phyloP scores from a whole-genome alignment of 1,284 basidiomycete genomes.

The Microbotryomycetes sp. region DNA sequence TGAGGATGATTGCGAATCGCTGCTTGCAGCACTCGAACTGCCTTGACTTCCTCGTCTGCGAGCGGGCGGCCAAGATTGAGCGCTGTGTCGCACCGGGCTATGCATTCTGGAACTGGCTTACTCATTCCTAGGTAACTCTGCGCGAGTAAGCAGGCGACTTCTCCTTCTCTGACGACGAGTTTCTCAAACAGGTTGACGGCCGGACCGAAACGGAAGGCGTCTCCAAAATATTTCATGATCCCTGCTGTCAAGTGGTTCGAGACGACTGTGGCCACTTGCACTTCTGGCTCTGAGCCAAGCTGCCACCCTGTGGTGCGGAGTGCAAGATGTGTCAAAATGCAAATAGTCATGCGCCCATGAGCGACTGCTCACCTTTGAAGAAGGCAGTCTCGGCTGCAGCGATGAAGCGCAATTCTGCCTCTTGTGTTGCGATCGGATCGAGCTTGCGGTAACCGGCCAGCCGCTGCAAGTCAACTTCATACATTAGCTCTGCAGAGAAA shows the following conservation, averaged over 20 bases:
- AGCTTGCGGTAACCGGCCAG: constrained; percentile 91
- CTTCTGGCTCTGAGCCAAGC: constrained; percentile 94
- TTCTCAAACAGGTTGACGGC: constrained; percentile 95
- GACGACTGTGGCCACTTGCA: constrained; percentile 95
- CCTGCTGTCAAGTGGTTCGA: constrained; percentile 94
- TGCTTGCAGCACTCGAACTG: constrained; percentile 82
- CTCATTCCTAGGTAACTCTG: constrained; percentile 95
- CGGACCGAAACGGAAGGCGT: constrained; percentile 69
- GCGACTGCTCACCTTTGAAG: constrained; percentile 71
- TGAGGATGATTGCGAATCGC: constrained; percentile 81
- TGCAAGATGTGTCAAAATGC: background rate
- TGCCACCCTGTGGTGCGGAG: constrained; percentile 69
- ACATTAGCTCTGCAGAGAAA: background rate
- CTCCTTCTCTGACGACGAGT: constrained; percentile 73
- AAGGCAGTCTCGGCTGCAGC: constrained; percentile 87
- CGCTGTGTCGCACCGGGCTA: background rate
- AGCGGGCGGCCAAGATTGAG: background rate
- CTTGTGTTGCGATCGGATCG: constrained; percentile 84
- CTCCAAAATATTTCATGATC: constrained; percentile 94
- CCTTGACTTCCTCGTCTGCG: constrained; percentile 94
- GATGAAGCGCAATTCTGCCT: constrained; percentile 83
- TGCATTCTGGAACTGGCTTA: constrained; percentile 47
- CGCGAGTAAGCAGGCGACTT: constrained; percentile 81
- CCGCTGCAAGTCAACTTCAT: constrained; percentile 40
- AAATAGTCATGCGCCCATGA: too few species aligned